phyloP scores from a whole-genome alignment of 768 basidiomycete species.

The Suillus plorans region DNA sequence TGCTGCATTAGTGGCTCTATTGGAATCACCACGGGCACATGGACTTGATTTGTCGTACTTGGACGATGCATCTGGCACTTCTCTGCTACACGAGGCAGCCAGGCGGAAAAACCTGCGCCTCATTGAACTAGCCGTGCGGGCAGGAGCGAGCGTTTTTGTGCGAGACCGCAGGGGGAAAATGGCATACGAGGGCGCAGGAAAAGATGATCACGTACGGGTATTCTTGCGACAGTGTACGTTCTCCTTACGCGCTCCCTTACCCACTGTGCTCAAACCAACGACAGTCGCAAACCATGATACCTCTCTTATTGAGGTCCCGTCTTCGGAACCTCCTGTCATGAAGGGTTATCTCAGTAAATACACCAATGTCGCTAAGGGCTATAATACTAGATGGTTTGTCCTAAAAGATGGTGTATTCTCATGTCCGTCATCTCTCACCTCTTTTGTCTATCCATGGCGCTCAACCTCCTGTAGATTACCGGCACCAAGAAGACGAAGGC shows the following conservation, averaged over 20 bases:
- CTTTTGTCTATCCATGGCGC: slow-evolving; percentile 3
- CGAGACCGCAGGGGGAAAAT: slow-evolving; percentile 73
- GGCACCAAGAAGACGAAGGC: slow-evolving; percentile 87
- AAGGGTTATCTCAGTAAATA: slow-evolving; percentile 90
- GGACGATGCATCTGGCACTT: slow-evolving; percentile 74
- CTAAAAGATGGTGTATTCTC: slow-evolving; percentile 83
- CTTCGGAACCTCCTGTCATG: slow-evolving; percentile 57
- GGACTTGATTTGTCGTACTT: slow-evolving; percentile 78
- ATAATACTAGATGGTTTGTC: slow-evolving; percentile 90
- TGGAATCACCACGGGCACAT: slow-evolving; percentile 66
- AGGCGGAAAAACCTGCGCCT: slow-evolving; percentile 75
- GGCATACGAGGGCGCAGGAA: slow-evolving; percentile 66
- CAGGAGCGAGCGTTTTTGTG: slow-evolving; percentile 88
- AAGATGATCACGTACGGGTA: slow-evolving; percentile 78
- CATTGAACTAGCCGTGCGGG: slow-evolving; percentile 80
- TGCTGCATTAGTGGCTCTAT: slow-evolving; percentile 50
- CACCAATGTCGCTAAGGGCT: slow-evolving; percentile 88
- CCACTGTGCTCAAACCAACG: slow-evolving; percentile 3
- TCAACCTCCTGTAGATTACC: slow-evolving; percentile 52
- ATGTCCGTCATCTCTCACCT: slow-evolving; percentile 48
- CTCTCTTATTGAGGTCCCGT: slow-evolving; percentile 54
- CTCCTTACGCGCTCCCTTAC: not conserved
- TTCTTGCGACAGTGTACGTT: slow-evolving; percentile 82
- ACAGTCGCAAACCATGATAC: slow-evolving; percentile 81
- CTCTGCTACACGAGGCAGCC: slow-evolving; percentile 86